Conservation (phyloP, 768 basidiomycete species). For the Hysterangium stoloniferum region DNA sequence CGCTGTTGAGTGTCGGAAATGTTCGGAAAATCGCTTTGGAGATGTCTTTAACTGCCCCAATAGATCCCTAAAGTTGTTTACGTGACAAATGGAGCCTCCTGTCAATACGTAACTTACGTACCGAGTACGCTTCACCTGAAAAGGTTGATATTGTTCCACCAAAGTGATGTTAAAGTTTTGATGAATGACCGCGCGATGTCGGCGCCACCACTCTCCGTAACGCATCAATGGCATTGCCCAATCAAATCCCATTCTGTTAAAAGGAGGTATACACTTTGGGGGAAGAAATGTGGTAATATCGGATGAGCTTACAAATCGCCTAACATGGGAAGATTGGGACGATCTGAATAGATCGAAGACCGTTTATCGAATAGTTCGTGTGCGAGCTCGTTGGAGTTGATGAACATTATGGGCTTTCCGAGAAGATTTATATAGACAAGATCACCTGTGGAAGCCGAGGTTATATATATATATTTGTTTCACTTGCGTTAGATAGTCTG, state of each 20-base stretch:
- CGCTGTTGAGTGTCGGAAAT: neutral
- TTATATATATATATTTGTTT: too few relatives aligned
- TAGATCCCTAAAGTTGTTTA: neutral
- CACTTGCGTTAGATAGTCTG: neutral
- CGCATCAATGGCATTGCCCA: neutral
- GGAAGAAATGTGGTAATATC: neutral
- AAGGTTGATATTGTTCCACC: neutral
- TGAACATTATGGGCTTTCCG: constrained; percentile 11
- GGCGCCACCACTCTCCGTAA: neutral
- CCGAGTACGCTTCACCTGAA: neutral
- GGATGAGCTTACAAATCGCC: constrained; percentile 13
- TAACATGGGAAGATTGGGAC: constrained; percentile 13
- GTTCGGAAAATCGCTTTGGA: neutral
- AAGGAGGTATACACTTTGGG: neutral
- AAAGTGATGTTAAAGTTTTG: neutral
- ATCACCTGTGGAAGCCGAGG: constrained; percentile 10
- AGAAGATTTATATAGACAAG: constrained; percentile 16
- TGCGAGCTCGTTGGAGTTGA: constrained; percentile 13
- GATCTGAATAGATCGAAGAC: constrained; percentile 15
- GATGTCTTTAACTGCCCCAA: neutral
- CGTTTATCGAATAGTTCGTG: constrained; percentile 15
- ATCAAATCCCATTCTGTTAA: neutral
- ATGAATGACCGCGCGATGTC: neutral
- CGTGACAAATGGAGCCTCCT: neutral
- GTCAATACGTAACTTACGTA: neutral